Evolutionary conservation across 164 flowering plant genomes (phyloP), one percentile per base, ranked within the genome.

Genomic region (Nelumbo lutea): DNA sequence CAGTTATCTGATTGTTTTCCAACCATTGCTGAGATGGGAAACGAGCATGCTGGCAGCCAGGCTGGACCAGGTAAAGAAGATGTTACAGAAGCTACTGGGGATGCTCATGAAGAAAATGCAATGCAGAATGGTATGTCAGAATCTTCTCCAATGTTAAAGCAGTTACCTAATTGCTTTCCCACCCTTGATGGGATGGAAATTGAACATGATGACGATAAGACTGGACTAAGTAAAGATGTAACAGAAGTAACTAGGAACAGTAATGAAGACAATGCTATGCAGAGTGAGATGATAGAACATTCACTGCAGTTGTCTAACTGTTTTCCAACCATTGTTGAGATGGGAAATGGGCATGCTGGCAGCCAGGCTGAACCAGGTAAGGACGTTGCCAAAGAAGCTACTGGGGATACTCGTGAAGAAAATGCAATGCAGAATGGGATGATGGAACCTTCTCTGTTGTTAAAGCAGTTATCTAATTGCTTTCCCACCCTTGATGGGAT

Each of bases 111-210:
- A 55, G 70, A 60, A 64, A 72, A 65, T 69, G 57, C 45, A 45
- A 51, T 59, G 56, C 64, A 63, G 9, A 63, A 40, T 27, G 52
- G 53, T 2, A 10, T n/a, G 7, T 40, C 78, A 41, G 70, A 73
- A 42, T 69, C 75, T 6, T 65, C 75, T 42, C 40, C 58, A 45
- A 47, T 74, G 8, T 10, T 66, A 39, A 50, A 60, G 62, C 79
- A 75, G 59, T 67, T 77, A 45, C 64, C 68, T 48, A 58, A 46
- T 7, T 53, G 62, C 70, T 72, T 72, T 66, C 78, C 79, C 5
- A 6, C 69, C 47, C 44, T 41, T 15, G 27, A 27, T 27, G 27
- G 27, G 27, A 27, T 27, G 27, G 27, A 27, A 27, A 27, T 27
- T 27, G 27, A 27, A 27, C 27, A 27, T 27, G 27, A 27, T 27